These are phyloP conservation scores for Diplosphaera chodatii DNA, from an alignment of 139 green algal genomes.

Conservation along the genomic window DNA sequence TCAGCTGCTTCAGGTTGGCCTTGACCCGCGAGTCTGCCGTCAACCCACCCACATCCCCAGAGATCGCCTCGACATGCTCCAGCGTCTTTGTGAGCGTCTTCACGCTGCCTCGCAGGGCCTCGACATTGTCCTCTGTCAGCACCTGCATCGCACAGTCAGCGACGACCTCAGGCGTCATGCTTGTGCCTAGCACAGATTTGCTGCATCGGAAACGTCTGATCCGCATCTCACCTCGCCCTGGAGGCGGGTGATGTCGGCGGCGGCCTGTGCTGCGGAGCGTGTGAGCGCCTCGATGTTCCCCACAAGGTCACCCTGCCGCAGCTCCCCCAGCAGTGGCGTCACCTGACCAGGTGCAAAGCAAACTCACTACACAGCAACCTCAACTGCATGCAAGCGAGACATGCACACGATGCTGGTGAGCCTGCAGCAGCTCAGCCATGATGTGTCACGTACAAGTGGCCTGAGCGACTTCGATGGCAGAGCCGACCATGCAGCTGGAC, in stretches of 20 bases:
- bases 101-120: slow-evolving; percentile 65
- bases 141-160: no score
- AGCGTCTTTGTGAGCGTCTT: slow-evolving; percentile 68
- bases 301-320: slow-evolving; percentile 68
- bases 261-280: slow-evolving; percentile 62
- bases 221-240: slow-evolving; percentile 58
- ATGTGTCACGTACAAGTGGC: no score
- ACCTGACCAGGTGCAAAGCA: no score
- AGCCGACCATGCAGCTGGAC: no score
- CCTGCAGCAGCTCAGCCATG: no score
- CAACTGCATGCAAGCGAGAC: no score
- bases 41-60: slow-evolving; percentile 58
- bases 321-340: slow-evolving; percentile 69
- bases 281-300: slow-evolving; percentile 75
- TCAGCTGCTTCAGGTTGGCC: slow-evolving; percentile 77
- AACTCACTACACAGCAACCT: no score
- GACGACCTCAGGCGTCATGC: no score
- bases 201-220: no score
- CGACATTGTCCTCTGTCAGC: slow-evolving; percentile 89
- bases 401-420: no score
- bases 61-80: slow-evolving; percentile 68
- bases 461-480: no score
- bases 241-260: slow-evolving; percentile 77
- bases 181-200: no score
- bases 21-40: slow-evolving; percentile 70